Conservation (phyloP, 805 yeast species). For the Lachancea kluyveri region DNA sequence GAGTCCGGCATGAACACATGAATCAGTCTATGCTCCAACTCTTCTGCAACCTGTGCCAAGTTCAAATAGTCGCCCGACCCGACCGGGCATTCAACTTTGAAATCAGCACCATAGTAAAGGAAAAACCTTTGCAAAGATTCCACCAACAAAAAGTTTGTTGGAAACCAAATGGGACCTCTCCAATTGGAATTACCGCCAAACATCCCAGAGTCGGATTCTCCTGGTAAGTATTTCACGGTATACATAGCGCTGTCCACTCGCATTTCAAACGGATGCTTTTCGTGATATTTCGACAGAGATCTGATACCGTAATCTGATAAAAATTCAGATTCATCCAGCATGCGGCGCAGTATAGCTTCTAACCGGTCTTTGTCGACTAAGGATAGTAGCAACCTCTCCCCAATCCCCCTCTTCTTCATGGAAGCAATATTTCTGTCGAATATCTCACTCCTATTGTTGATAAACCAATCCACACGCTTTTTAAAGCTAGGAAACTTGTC, state of each 20-base stretch:
- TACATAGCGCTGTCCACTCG: slow-evolving; percentile 70
- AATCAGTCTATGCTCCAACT: slow-evolving; percentile 78
- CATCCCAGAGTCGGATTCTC: slow-evolving; percentile 87
- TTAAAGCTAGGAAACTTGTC: slow-evolving; percentile 76
- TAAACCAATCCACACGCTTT: slow-evolving; percentile 78
- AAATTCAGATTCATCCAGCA: slow-evolving; percentile 85
- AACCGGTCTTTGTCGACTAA: slow-evolving; percentile 77
- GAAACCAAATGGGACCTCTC: slow-evolving; percentile 98
- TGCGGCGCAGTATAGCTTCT: slow-evolving; percentile 62
- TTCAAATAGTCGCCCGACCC: slow-evolving; percentile 73
- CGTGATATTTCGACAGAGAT: slow-evolving; percentile 81
- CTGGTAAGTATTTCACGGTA: slow-evolving; percentile 70
- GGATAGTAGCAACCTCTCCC: slow-evolving; percentile 73
- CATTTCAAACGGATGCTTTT: slow-evolving; percentile 78
- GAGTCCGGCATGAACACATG: slow-evolving; percentile 67
- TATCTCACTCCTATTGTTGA: slow-evolving; percentile 59
- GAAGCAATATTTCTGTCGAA: slow-evolving; percentile 83
- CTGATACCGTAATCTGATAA: slow-evolving; percentile 81
- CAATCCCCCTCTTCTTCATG: slow-evolving; percentile 71
- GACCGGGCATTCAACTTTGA: slow-evolving; percentile 83
- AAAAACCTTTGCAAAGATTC: slow-evolving; percentile 85
- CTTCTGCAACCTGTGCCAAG: slow-evolving; percentile 86
- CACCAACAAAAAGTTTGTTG: slow-evolving; percentile 77
- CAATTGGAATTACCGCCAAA: slow-evolving; percentile 96
- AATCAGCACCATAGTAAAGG: slow-evolving; percentile 78